phyloP scores from a whole-genome alignment of 2,329 filamentous ascomycete genomes.

The Erysiphe neolycopersici region DNA sequence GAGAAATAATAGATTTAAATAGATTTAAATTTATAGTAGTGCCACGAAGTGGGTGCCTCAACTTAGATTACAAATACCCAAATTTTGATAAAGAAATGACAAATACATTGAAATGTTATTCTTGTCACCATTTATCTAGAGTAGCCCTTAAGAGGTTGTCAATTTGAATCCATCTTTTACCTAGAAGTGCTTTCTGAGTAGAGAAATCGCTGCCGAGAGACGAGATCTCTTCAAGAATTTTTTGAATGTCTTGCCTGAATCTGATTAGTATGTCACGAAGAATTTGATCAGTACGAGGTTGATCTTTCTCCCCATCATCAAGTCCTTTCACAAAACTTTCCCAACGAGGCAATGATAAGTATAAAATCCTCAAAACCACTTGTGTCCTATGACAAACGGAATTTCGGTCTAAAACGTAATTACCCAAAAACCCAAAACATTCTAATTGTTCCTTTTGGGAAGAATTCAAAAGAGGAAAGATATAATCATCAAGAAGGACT shows the following conservation, averaged over 20 bases:
- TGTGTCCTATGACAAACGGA: constrained; percentile 28
- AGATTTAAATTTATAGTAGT: no score
- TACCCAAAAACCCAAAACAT: constrained; percentile 21
- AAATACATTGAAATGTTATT: not conserved
- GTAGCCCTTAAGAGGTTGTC: constrained; percentile 3
- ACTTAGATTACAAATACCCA: no score
- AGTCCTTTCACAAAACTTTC: constrained; percentile 18
- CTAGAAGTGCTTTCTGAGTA: constrained; percentile 5
- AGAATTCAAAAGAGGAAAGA: constrained; percentile 8
- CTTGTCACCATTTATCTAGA: constrained; percentile 1
- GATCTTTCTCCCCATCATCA: constrained; percentile 20
- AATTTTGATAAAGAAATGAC: no score
- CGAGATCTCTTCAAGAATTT: constrained; percentile 2
- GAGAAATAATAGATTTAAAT: no score
- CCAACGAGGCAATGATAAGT: constrained; percentile 17
- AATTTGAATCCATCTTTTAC: constrained; percentile 9
- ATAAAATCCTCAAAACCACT: constrained; percentile 21
- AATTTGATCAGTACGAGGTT: constrained; percentile 16
- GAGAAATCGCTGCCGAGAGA: constrained; percentile 3
- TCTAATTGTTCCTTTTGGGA: constrained; percentile 17
- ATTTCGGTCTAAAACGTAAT: constrained; percentile 23
- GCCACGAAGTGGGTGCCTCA: no score
- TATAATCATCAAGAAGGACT: constrained; percentile 9
- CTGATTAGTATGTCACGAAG: constrained; percentile 12
- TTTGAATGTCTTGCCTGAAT: constrained; percentile 2